Base-by-base conservation (phyloP, 2,329 filamentous ascomycete genomes). In the Botrytis aclada region DNA sequence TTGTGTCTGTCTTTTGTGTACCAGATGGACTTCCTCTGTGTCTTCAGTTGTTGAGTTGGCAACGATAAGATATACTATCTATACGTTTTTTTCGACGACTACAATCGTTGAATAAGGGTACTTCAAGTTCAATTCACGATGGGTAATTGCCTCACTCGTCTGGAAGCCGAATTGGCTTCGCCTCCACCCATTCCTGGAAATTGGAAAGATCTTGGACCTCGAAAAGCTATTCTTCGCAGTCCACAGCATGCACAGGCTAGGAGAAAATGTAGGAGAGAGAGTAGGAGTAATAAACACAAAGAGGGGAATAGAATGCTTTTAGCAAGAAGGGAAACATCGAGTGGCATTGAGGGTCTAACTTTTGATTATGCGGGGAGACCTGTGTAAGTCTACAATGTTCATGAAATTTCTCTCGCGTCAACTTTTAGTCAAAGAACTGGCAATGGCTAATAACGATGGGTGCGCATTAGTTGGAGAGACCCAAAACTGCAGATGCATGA, bases 361-460 rank as follows among this genome's bases (percentile, higher is more conserved):
- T 63, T 63, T 51, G 69, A 71, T 41, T 41, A 34, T 63, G 58
- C 69, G 20, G 69, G 69, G 25, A 63, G 69, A 51, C 69, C 69
- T 14, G 69, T 71, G 69, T 64, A 54, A 64, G 69, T 54, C 29
- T 18, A 25, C 6, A 14, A n/a, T 45, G 25, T 20, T 34, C 20
- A 2, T 61, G 41, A 4, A 4, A 32, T 9, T 20, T 69, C 39
- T 3, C 4, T 43, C 32, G 14, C 9, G 6, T 60, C 2, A n/a
- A 20, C 29, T 20, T 0, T 45, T 0, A 16, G 16, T n/a, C 6
- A 6, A 54, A 0, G 0, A 16, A 3, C 12, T 67, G 32, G 34
- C 34, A 6, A 29, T 56, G 34, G 34, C 64, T 67, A 16, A 67
- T 14, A 25, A 54, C 1, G 8, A 25, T 4, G 25, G 7, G 22